Evolutionary conservation across 192 early-diverging fungal genomes (phyloP).

Genomic region (Radiomyces spectabilis): DNA sequence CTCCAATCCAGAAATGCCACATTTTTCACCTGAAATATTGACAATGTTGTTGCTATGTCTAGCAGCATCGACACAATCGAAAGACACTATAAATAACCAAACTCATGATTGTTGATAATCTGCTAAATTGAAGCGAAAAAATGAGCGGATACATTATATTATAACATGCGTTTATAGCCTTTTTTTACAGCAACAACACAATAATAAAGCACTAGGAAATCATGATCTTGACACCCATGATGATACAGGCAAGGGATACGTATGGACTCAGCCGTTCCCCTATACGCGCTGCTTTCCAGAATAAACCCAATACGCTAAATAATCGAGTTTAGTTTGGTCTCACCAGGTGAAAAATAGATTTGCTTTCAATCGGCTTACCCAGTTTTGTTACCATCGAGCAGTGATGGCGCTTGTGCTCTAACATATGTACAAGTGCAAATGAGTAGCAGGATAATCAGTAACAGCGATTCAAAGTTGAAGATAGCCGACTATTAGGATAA

Average conservation of each 20-base stretch:
- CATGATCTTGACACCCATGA: conserved; percentile 73
- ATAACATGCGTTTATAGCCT: no score
- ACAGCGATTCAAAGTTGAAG: conserved; percentile 91
- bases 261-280: conserved; percentile 94
- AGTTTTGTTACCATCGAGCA: conserved; percentile 84
- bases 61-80: no score
- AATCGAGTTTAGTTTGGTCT: not conserved
- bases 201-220: no score
- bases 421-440: conserved; percentile 98
- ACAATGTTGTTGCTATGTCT: no score
- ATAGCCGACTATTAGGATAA: conserved; percentile 89
- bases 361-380: conserved; percentile 35
- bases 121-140: no score
- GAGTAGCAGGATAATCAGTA: conserved; percentile 83
- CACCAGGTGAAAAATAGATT: not conserved
- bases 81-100: no score
- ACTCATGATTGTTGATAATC: no score
- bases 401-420: conserved; percentile 77
- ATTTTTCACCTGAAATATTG: no score
- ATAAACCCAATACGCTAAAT: conserved; percentile 67
- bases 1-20: no score
- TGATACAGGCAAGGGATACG: conserved; percentile 82
- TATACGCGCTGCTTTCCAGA: conserved; percentile 95
- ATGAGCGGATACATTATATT: no score
- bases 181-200: no score